Conservation (phyloP, 495 filamentous ascomycete species). For the Polyplosphaeria fusca region DNA sequence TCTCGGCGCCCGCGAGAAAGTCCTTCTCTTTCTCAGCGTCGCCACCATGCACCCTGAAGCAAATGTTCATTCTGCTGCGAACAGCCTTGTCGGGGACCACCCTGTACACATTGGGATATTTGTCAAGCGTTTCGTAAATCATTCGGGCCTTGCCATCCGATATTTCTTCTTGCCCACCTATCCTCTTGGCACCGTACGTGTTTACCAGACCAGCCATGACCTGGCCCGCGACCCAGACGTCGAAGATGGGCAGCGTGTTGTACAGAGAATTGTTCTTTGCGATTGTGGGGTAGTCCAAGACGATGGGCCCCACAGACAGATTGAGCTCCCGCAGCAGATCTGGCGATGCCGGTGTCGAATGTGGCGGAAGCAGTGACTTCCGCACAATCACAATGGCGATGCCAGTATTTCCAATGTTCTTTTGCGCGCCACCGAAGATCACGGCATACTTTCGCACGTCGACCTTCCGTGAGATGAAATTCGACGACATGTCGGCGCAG, state of each 20-base stretch:
- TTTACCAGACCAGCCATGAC: constrained; percentile 69
- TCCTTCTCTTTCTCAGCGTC: constrained; percentile 66
- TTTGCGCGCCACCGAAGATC: constrained; percentile 82
- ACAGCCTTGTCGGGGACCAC: constrained; percentile 70
- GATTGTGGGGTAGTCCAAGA: constrained; percentile 75
- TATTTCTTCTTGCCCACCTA: constrained; percentile 68
- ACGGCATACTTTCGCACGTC: constrained; percentile 68
- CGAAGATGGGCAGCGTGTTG: constrained; percentile 93
- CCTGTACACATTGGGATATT: constrained; percentile 62
- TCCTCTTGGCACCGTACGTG: constrained; percentile 58
- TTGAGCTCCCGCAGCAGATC: constrained; percentile 68
- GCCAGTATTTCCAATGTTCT: constrained; percentile 84
- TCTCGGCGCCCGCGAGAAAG: constrained; percentile 70
- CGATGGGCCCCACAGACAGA: constrained; percentile 69
- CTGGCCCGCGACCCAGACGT: constrained; percentile 81
- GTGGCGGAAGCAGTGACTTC: constrained; percentile 69
- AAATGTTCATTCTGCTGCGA: constrained; percentile 88
- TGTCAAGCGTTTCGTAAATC: constrained; percentile 72
- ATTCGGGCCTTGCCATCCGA: constrained; percentile 66
- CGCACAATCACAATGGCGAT: constrained; percentile 79
- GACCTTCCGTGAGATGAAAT: constrained; percentile 63
- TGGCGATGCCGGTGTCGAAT: constrained; percentile 54
- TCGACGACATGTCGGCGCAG: constrained; percentile 84
- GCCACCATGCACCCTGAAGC: constrained; percentile 70
- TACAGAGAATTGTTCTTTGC: constrained; percentile 89